These are phyloP conservation scores for Colletotrichum musae DNA, from an alignment of 2,329 filamentous ascomycete genomes.

Conservation along the genomic window DNA sequence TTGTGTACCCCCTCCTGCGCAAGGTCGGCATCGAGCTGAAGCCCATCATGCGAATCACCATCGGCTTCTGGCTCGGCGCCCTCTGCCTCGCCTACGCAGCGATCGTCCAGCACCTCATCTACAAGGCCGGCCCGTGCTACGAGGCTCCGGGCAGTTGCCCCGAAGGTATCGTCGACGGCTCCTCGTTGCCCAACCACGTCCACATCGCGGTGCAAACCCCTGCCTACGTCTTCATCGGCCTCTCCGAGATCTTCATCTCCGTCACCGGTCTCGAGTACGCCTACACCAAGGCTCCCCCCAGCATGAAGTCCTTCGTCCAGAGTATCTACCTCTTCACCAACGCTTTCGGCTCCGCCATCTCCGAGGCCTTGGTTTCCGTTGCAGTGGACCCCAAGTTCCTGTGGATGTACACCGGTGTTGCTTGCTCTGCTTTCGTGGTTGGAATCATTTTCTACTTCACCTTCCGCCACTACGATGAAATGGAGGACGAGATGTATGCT, in stretches of 20 bases:
- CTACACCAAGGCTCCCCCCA: conserved; percentile 79
- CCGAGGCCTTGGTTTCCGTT: conserved; percentile 59
- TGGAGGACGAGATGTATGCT: conserved; percentile 57
- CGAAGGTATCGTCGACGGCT: conserved; percentile 47
- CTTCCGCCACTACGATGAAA: conserved; percentile 55
- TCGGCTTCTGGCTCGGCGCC: conserved; percentile 71
- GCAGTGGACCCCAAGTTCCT: conserved; percentile 75
- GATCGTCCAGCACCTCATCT: conserved; percentile 73
- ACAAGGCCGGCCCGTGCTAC: conserved; percentile 66
- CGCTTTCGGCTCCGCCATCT: conserved; percentile 71
- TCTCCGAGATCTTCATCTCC: conserved; percentile 74
- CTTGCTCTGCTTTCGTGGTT: conserved; percentile 60
- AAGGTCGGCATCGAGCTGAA: conserved; percentile 71
- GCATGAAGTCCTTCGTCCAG: conserved; percentile 76
- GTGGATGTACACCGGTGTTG: conserved; percentile 77
- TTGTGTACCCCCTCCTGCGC: conserved; percentile 70
- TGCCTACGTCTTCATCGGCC: conserved; percentile 70
- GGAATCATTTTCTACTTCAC: conserved; percentile 67
- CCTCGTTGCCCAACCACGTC: conserved; percentile 59
- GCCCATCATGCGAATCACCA: conserved; percentile 76
- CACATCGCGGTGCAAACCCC: conserved; percentile 69
- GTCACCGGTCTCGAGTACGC: conserved; percentile 81
- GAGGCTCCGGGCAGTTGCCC: conserved; percentile 57
- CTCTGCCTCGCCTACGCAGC: conserved; percentile 71
- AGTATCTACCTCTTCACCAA: conserved; percentile 73